phyloP scores from a whole-genome alignment of 129 eudicot species.

The Glebionis coronaria region DNA sequence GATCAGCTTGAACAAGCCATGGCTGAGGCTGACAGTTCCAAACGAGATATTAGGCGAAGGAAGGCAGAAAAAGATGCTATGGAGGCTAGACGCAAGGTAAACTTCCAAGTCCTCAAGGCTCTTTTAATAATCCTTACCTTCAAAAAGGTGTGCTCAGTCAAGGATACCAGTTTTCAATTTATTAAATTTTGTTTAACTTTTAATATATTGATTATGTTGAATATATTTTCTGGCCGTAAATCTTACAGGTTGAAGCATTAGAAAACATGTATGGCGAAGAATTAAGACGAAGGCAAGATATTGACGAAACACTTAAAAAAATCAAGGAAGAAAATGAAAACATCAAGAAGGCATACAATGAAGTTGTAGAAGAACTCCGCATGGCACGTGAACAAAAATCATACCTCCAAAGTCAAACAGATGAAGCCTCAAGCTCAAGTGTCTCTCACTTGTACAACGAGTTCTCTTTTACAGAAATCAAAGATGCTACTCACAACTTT shows the following conservation, averaged over 20 bases:
- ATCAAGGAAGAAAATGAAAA: slow-evolving; percentile 46
- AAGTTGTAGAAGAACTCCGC: slow-evolving; percentile 44
- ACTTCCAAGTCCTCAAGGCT: slow-evolving; percentile 5
- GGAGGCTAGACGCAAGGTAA: slow-evolving; percentile 72
- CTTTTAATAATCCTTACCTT: not conserved
- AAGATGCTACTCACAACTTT: slow-evolving; percentile 62
- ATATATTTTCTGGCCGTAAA: not conserved
- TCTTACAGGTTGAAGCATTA: slow-evolving; percentile 48
- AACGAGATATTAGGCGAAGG: slow-evolving; percentile 57
- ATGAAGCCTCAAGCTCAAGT: slow-evolving; percentile 43
- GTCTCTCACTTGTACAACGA: slow-evolving; percentile 45
- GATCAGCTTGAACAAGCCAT: slow-evolving; percentile 68
- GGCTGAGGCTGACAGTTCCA: slow-evolving; percentile 65
- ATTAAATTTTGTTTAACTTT: no score
- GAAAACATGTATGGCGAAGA: slow-evolving; percentile 50
- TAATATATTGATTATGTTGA: no score
- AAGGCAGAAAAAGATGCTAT: slow-evolving; percentile 81
- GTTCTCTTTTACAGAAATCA: slow-evolving; percentile 59
- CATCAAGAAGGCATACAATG: slow-evolving; percentile 37
- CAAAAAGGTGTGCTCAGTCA: no score
- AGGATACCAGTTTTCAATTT: no score
- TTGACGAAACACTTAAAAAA: slow-evolving; percentile 52
- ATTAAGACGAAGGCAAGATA: slow-evolving; percentile 43
- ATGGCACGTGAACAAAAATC: slow-evolving; percentile 49
- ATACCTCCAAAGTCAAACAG: slow-evolving; percentile 45